Percentiles rank a stretch among this genome's conserved stretches.
These are phyloP conservation scores for Kwoniella sp. DNA, from an alignment of 768 basidiomycete genomes.

Conservation along the genomic window DNA sequence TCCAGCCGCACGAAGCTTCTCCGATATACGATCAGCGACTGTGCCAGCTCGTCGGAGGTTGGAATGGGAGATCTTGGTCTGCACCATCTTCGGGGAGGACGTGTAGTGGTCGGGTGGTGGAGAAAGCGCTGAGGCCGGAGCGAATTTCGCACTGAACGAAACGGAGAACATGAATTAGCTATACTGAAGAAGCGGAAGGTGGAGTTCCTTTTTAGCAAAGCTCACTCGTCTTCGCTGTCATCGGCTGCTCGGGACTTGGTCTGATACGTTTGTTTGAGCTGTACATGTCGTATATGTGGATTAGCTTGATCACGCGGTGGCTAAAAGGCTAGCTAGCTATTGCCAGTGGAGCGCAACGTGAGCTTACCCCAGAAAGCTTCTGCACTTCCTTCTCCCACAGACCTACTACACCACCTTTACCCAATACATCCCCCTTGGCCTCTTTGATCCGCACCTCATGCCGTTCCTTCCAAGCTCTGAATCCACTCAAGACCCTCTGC, in stretches of 20 bases:
- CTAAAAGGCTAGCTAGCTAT: too few relatives aligned
- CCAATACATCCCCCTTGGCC: conserved; percentile 65
- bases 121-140: conserved; percentile 63
- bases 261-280: conserved; percentile 76
- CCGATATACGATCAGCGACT: conserved; percentile 82
- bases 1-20: conserved; percentile 65
- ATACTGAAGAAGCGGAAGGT: conserved; percentile 5
- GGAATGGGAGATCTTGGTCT: conserved; percentile 17
- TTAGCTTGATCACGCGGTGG: background rate
- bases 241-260: conserved; percentile 80
- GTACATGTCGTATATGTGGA: conserved; percentile 53
- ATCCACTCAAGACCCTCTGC: conserved; percentile 76
- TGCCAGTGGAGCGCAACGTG: background rate
- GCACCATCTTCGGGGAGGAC: conserved; percentile 67
- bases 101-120: conserved; percentile 69
- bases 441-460: conserved; percentile 72
- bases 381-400: conserved; percentile 59
- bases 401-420: conserved; percentile 71
- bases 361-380: conserved; percentile 39
- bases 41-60: conserved; percentile 61
- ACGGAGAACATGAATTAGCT: conserved; percentile 6
- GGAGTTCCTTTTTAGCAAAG: conserved; percentile 32
- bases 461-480: conserved; percentile 73
- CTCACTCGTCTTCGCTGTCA: conserved; percentile 92
- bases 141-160: conserved; percentile 74